Evolutionary conservation across 176 grass and related monocot species (phyloP).

Genomic region (Cocos nucifera): DNA sequence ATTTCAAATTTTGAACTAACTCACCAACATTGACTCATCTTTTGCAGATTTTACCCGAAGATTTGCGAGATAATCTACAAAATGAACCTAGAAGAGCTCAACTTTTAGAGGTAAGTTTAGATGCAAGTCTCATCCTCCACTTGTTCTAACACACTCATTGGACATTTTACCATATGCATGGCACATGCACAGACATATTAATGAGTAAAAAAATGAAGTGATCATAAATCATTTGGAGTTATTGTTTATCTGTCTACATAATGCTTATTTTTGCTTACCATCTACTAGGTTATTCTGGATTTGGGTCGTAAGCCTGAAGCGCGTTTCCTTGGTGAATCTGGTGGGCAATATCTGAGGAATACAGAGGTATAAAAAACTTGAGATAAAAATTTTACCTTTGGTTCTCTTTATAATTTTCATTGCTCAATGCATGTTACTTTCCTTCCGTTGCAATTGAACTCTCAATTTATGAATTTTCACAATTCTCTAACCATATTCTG

Average conservation of each 20-base stretch:
- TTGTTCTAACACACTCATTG: too few relatives aligned
- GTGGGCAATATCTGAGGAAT: conserved; percentile 76
- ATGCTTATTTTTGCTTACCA: background rate
- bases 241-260: background rate
- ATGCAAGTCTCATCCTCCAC: too few relatives aligned
- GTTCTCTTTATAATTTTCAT: too few relatives aligned
- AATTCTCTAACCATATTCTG: too few relatives aligned
- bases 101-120: conserved; percentile 61
- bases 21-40: background rate
- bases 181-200: too few relatives aligned
- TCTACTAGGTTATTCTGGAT: conserved; percentile 76
- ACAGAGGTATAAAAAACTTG: conserved; percentile 42
- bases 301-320: conserved; percentile 90
- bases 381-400: too few relatives aligned
- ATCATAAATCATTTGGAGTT: too few relatives aligned
- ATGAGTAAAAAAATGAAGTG: too few relatives aligned
- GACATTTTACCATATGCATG: too few relatives aligned
- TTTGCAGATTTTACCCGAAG: conserved; percentile 73
- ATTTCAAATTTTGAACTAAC: background rate
- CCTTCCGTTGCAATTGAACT: too few relatives aligned
- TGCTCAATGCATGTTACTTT: too few relatives aligned
- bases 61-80: conserved; percentile 63
- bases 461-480: too few relatives aligned
- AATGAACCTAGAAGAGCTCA: conserved; percentile 85
- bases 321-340: conserved; percentile 79